These are phyloP conservation scores for Orbilia blumenaviensis DNA, from an alignment of 2,329 filamentous ascomycete genomes.

Conservation along the genomic window DNA sequence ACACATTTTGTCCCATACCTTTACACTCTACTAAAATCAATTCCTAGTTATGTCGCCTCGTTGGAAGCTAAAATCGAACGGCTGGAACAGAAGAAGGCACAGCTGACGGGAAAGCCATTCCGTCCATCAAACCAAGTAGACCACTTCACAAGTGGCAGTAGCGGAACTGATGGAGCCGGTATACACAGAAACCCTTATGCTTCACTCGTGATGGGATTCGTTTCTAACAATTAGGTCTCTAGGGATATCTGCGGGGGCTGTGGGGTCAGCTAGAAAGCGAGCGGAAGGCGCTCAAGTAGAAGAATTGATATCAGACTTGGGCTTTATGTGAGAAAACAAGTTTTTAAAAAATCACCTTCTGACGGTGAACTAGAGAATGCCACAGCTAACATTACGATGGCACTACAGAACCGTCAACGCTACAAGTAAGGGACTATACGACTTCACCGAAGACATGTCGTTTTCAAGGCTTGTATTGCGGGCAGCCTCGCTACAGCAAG, in stretches of 20 bases:
- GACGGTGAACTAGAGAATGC: background rate
- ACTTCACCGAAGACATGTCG: slow-evolving; percentile 86
- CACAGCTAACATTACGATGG: slow-evolving; percentile 45
- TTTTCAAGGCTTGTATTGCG: slow-evolving; percentile 88
- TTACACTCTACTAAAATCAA: slow-evolving; percentile 49
- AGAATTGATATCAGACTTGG: slow-evolving; percentile 52
- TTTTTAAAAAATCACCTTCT: background rate
- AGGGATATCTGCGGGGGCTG: background rate
- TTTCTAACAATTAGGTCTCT: background rate
- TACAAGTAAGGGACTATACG: slow-evolving; percentile 91
- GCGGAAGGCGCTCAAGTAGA: slow-evolving; percentile 51
- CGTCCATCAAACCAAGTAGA: slow-evolving; percentile 50
- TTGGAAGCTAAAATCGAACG: slow-evolving; percentile 63
- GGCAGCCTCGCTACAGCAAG: slow-evolving; percentile 69
- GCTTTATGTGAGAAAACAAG: slow-evolving; percentile 22
- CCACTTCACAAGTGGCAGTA: slow-evolving; percentile 32
- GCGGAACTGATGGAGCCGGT: slow-evolving; percentile 28
- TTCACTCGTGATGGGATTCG: slow-evolving; percentile 1
- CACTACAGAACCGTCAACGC: slow-evolving; percentile 82
- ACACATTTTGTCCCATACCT: background rate
- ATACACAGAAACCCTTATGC: too few species aligned
- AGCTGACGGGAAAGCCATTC: slow-evolving; percentile 52
- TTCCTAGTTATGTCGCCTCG: slow-evolving; percentile 82
- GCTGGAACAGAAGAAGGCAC: slow-evolving; percentile 50
- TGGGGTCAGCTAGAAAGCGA: slow-evolving; percentile 47